phyloP scores from a whole-genome alignment of 2,329 filamentous ascomycete genomes.

The Penicillium sp. region DNA sequence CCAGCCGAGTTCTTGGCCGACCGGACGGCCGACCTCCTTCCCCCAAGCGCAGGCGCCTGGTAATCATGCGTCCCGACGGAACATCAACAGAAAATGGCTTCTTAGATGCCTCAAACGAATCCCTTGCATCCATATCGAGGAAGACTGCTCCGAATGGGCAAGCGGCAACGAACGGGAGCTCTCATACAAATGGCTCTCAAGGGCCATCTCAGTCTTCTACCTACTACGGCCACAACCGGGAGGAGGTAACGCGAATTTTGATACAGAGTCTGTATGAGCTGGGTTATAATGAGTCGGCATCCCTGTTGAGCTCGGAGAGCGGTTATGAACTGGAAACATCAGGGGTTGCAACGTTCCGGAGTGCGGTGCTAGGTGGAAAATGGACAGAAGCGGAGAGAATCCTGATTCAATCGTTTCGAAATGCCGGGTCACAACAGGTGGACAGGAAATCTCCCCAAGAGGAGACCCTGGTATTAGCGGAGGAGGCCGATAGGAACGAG shows the following conservation, averaged over 20 bases:
- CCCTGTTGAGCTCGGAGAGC: conserved; percentile 74
- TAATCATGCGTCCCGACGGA: conserved; percentile 65
- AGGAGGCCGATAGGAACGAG: conserved; percentile 70
- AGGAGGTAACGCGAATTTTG: conserved; percentile 88
- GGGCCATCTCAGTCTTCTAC: conserved; percentile 39
- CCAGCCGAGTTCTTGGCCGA: conserved; percentile 27
- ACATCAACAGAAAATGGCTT: conserved; percentile 58
- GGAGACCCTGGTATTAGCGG: conserved; percentile 69
- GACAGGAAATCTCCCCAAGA: conserved; percentile 26
- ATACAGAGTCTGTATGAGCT: conserved; percentile 89
- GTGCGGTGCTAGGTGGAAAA: conserved; percentile 72
- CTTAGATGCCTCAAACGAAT: conserved; percentile 59
- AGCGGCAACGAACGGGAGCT: conserved; percentile 42
- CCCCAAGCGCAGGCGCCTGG: conserved; percentile 60
- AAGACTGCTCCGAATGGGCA: conserved; percentile 60
- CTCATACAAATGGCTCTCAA: conserved; percentile 42
- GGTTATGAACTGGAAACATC: conserved; percentile 83
- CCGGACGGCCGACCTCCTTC: conserved; percentile 36
- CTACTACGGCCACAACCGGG: conserved; percentile 84
- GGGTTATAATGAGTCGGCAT: conserved; percentile 77
- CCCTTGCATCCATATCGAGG: conserved; percentile 46
- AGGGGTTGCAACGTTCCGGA: conserved; percentile 81
- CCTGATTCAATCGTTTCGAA: conserved; percentile 58
- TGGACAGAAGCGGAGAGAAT: conserved; percentile 86
- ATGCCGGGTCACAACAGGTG: conserved; percentile 43